Evolutionary conservation across 2,329 filamentous ascomycete species (phyloP), one percentile per base, ranked within the genome.

Genomic region (Aspergillus tamarii): DNA sequence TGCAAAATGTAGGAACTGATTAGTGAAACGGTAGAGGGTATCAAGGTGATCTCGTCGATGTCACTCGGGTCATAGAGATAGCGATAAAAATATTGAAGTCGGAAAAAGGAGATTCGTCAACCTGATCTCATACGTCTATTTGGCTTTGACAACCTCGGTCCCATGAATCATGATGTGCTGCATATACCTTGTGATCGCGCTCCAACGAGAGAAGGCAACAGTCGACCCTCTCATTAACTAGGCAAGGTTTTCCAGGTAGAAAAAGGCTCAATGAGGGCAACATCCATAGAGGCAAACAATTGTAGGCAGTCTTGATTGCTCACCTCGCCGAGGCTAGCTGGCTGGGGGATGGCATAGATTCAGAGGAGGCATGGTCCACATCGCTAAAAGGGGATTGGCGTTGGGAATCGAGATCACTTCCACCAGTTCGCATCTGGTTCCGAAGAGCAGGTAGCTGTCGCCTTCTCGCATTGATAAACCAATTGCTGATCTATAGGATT

Each of bases 401-500:
- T 46, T 72, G 71, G 41, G 70, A 66, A 45, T 77, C 74, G 16
- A 68, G 56, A 48, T 76, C 75, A 23, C 57, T 70, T 16, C 69
- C 72, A 26, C 73, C 75, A 43, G 69, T 76, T n/a, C 78, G 77
- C 68, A 77, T 77, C 65, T 81, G 78, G 58, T 80, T 81, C 45
- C 80, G 78, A n/a, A 83, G 69, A 19, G 80, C 79, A 26, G 82
- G 82, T 5, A 83, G 71, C 61, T 83, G 82, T 55, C 82, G 77
- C 50, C 82, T 75, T 65, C 82, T 73, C 8, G 82, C 82, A 64
- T 84, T 84, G 64, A 84, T 84, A 64, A 84, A 84, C 82, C 82
- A 84, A 66, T 84, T 84, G 66, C 82, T 84, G 57, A 84, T 83
- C 82, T 84, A 57, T 34, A 59, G 14, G 8, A 30, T 12, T 23